Base-by-base conservation (phyloP, 805 yeast genomes). In the Jamesozyma lodderae region DNA sequence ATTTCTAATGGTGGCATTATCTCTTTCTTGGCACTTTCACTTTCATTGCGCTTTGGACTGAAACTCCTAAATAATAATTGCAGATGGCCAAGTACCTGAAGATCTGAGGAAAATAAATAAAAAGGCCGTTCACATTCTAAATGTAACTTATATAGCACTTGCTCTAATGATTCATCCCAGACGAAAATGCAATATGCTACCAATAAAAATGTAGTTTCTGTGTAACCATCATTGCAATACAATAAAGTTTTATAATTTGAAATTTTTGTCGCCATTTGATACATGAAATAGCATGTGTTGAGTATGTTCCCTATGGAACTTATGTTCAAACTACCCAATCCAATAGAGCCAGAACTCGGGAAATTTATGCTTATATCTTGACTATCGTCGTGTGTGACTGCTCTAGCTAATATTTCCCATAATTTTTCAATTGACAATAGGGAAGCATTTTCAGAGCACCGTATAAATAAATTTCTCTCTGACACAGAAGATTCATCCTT, bases 181-280 rank as follows among this genome's bases (percentile, higher is more conserved):
- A 83, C 57, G 59, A 80, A 90, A 41, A 90, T 81, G 41, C 81
- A 47, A 49, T 73, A 88, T 40, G 87, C 73, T 25, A 85, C 63
- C 0, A 76, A 73, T 28, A 88, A 59, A n/a, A 90, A 67, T 4
- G 95, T 77, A 36, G 88, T 81, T 53, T 87, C 96, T 0, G 96
- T 85, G 59, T 88, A 90, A 0, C 97, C 97, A 60, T 90, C 96
- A 2, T 83, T 73, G 52, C 95, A 86, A 54, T 77, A 80, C 8
- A 88, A 64, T 42, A 88, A 66, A 0, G 77, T 63, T 3, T 75
- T 69, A 36, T 66, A 59, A 3, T 45, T 44, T 15, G 47, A 42
- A n/a, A 25, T 17, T 6, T 39, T 36, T 2, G 57, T 47, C 6
- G 53, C 28, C 21, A 44, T 54, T n/a, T n/a, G n/a, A 34, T 68